Base-by-base conservation (phyloP, 108 stramenopile genomes). In the Skeletonema marinoi region DNA sequence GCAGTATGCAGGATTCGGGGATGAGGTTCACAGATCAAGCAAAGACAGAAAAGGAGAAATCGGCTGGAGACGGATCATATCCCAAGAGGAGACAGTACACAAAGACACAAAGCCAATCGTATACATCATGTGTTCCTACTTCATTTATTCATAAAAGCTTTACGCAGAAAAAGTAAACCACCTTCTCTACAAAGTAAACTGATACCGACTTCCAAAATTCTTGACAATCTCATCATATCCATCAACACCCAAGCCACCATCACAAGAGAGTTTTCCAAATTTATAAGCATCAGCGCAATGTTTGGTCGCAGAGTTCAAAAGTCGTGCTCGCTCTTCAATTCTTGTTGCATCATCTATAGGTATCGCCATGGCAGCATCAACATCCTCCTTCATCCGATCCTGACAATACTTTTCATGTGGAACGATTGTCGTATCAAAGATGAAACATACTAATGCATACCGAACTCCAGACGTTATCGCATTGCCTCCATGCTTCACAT, bases 371-470 rank as follows among this genome's bases (percentile, higher is more conserved):
- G 67, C 66, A 17, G 58, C 68, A 16, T 80, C 79, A 35, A 80
- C 39, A 75, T 80, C 74, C 9, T 30, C 32, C 60, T 75, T n/a
- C 74, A 80, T 69, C 46, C 79, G 33, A 62, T 80, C 79, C 19
- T 75, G 79, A 29, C 79, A 80, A 51, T 82, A 77, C 62, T 77
- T 76, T 33, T 77, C 75, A 31, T 82, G 81, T 58, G 81, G 81
- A 17, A 77, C 36, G 17, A 82, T 72, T 32, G 33, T 68, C 13
- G 60, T 66, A 51, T 66, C 81, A 38, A 82, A 60, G 58, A 82
- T 68, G 36, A 82, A 82, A 32, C 68, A 77, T 4, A 82, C 81
- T 32, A 82, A 25, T 19, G 77, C 81, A 70, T 82, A 77, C 32
- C 81, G 68, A 14, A 66, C 32, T 21, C 81, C 81, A n/a, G 33